Evolutionary conservation across 768 basidiomycete genomes (phyloP), one percentile per base, ranked within the genome.

Genomic region (Agrocybe pediades): DNA sequence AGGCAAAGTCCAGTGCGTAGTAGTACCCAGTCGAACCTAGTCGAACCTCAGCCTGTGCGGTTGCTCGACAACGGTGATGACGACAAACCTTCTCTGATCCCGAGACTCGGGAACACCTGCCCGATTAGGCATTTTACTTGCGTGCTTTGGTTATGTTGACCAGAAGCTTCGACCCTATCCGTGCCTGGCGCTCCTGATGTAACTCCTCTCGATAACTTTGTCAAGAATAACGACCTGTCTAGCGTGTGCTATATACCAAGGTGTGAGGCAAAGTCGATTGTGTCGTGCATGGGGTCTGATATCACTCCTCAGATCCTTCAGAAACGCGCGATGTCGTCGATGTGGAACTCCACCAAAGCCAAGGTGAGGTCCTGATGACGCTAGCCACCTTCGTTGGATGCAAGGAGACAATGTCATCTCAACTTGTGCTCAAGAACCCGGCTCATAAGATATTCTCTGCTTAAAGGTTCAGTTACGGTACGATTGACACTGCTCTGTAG

Each of bases 391-490:
- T 41, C 1, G 26, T 21, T 41, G 33, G 46, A 43, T 33, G 42
- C 27, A 26, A 24, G 16, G 24, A 16, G 30, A 33, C n/a, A 48
- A 46, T 21, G 29, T 39, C 45, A 41, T 36, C 30, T 27, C 46
- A 39, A 20, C 41, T 27, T 26, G 19, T 36, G 40, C 19, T 33
- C 30, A 49, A 51, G 42, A n/a, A 49, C 25, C 45, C 36, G 17
- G 33, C 46, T 57, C 30, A 53, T 33, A 21, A 20, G 33, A 17
- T 44, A 55, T 41, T 41, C 48, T 49, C 46, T 27, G 40, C 56
- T 59, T 47, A 44, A 58, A 79, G 77, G 74, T 77, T 52, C 77
- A 79, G 61, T 68, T 77, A 46, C 72, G 76, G 77, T 80, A 65
- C 29, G 46, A 40, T 16, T n/a, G 45, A 27, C 30, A 7, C 16